A percentile compares a stretch with the other conserved stretches of the same genome.
Evolutionary conservation across 345 rosid species (phyloP).

Genomic region (Excoecaria agallocha): DNA sequence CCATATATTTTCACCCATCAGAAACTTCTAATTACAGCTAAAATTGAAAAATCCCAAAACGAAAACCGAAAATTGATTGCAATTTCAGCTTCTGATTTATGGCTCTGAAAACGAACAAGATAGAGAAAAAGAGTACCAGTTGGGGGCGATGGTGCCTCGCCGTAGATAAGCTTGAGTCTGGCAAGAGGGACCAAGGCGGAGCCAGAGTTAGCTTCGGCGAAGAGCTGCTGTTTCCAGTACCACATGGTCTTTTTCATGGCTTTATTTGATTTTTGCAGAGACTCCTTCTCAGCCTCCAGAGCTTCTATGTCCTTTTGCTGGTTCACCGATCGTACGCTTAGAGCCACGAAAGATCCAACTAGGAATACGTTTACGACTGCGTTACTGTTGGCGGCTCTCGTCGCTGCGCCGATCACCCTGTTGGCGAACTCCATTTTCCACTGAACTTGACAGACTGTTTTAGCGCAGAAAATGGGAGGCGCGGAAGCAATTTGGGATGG

Average conservation of each 20-base stretch:
- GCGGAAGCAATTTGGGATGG: no score
- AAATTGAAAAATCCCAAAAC: neutral
- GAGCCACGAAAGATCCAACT: conserved; percentile 45
- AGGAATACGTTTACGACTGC: conserved; percentile 55
- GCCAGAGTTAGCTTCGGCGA: conserved; percentile 57
- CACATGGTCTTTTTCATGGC: conserved; percentile 58
- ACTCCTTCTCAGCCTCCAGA: conserved; percentile 53
- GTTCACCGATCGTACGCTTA: conserved; percentile 54
- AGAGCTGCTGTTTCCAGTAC: conserved; percentile 92
- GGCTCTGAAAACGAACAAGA: no score
- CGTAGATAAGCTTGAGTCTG: conserved; percentile 67
- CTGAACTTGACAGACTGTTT: neutral
- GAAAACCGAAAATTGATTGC: neutral
- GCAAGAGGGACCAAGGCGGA: conserved; percentile 62
- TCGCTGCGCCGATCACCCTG: conserved; percentile 18
- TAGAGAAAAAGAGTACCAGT: conserved; percentile 33
- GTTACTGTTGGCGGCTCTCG: conserved; percentile 49
- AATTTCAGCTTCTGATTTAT: neutral
- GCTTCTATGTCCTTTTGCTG: conserved; percentile 63
- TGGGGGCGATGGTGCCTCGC: conserved; percentile 43
- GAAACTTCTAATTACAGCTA: neutral
- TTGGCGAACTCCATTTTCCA: conserved; percentile 15
- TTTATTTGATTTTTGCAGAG: conserved; percentile 54
- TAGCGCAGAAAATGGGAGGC: neutral
- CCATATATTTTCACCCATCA: neutral